Percentiles rank a stretch among this genome's conserved stretches.
Conservation (phyloP, 2,329 filamentous ascomycete genomes). For the Calonectria honghensis region DNA sequence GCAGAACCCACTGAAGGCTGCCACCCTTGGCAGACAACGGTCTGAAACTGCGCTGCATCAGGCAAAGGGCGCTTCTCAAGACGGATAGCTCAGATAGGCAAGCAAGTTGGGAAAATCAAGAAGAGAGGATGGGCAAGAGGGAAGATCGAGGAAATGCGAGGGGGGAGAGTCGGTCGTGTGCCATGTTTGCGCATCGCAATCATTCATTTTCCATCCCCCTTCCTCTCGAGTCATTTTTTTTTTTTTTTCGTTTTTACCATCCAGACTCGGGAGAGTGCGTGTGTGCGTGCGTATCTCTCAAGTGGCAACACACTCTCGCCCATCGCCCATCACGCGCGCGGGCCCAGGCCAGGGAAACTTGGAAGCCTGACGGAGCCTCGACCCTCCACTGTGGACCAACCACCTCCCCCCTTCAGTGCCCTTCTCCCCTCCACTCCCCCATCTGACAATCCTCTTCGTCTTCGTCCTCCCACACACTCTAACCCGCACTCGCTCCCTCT, state of each 20-base stretch:
- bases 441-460: constrained; percentile 22
- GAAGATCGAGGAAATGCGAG: too few relatives aligned
- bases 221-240: constrained; percentile 22
- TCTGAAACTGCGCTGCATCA: constrained; percentile 35
- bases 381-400: constrained; percentile 29
- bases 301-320: constrained; percentile 27
- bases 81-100: constrained; percentile 12
- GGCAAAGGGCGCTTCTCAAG: constrained; percentile 18
- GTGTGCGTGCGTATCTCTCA: constrained; percentile 21
- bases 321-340: constrained; percentile 27
- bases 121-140: not conserved
- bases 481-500: constrained; percentile 1
- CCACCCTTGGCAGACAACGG: constrained; percentile 19
- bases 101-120: not conserved
- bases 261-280: constrained; percentile 9
- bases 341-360: constrained; percentile 21
- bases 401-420: constrained; percentile 21
- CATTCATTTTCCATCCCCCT: not conserved
- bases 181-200: not conserved
- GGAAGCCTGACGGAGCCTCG: constrained; percentile 29
- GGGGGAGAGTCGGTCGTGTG: not conserved
- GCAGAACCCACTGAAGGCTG: constrained; percentile 21
- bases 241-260: constrained; percentile 7
- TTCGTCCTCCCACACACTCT: constrained; percentile 20
- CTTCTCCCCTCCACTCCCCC: constrained; percentile 33